These are phyloP conservation scores for Dalbergia oliveri DNA, from an alignment of 306 rosid species.

Conservation along the genomic window DNA sequence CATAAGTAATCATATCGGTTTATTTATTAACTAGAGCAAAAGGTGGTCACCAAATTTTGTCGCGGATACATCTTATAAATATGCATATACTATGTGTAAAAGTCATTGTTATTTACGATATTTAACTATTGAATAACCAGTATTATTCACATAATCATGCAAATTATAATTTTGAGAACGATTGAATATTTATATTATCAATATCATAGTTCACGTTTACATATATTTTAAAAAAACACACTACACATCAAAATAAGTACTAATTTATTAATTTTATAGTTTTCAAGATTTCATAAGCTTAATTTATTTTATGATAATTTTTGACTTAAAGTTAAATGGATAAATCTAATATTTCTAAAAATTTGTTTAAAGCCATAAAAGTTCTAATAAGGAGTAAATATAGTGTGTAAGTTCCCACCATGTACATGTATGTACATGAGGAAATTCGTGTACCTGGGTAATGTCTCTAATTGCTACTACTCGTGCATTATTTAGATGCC, in stretches of 20 bases:
- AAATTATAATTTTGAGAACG: too few relatives aligned
- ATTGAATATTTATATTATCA: too few relatives aligned
- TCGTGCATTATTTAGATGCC: neutral
- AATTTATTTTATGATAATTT: neutral
- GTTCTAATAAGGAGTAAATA: too few relatives aligned
- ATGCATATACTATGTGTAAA: too few relatives aligned
- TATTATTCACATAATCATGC: neutral
- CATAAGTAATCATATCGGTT: neutral
- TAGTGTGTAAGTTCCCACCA: too few relatives aligned
- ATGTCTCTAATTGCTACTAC: neutral
- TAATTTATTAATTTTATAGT: neutral
- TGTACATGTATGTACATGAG: neutral
- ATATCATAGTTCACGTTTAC: too few relatives aligned
- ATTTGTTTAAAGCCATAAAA: too few relatives aligned
- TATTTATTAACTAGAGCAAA: neutral
- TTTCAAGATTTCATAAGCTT: neutral
- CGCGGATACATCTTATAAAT: neutral
- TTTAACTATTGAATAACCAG: neutral
- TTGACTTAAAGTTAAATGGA: neutral
- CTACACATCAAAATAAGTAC: neutral
- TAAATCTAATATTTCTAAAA: neutral
- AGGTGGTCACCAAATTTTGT: constrained; percentile 15
- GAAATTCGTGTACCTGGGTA: neutral
- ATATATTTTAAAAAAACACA: too few relatives aligned
- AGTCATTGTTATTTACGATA: too few relatives aligned